Evolutionary conservation across 1,284 basidiomycete genomes (phyloP).

Genomic region (Hypsizygus ulmarius): DNA sequence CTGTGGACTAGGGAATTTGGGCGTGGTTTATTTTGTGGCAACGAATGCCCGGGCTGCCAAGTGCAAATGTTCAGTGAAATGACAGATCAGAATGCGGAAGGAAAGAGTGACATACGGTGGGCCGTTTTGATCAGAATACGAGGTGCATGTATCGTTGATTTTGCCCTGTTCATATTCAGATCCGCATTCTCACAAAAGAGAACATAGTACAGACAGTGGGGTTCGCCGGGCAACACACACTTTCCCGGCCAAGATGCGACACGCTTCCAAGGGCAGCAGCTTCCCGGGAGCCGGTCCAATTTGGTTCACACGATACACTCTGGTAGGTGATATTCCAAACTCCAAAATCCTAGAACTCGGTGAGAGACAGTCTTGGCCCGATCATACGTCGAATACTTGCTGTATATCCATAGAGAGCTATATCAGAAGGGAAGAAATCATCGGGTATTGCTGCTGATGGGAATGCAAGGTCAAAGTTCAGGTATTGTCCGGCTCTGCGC

Average conservation of each 20-base stretch:
- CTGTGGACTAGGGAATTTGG: too few species aligned
- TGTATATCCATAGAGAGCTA: conserved; percentile 50
- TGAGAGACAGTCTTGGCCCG: conserved; percentile 4
- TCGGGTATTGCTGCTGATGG: conserved; percentile 68
- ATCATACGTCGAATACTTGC: conserved; percentile 32
- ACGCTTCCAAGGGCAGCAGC: conserved; percentile 65
- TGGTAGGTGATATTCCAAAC: conserved; percentile 78
- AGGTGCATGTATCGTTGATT: conserved; percentile 59
- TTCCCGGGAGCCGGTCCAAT: conserved; percentile 62
- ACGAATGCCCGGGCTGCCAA: not conserved
- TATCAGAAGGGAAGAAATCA: conserved; percentile 71
- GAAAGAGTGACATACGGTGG: conserved; percentile 51
- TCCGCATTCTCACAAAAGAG: conserved; percentile 4
- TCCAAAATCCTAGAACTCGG: conserved; percentile 61
- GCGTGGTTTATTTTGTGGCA: too few species aligned
- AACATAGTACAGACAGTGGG: conserved; percentile 46
- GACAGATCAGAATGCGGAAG: not conserved
- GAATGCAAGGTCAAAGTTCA: conserved; percentile 78
- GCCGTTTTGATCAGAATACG: conserved; percentile 66
- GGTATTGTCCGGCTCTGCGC: conserved; percentile 55
- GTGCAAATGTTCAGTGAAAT: not conserved
- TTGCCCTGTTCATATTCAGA: conserved; percentile 35
- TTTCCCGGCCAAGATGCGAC: conserved; percentile 44
- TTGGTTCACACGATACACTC: conserved; percentile 51
- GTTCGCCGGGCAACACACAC: conserved; percentile 68